Conservation (phyloP, 2,329 filamentous ascomycete species). For the Cytospora piceae region DNA sequence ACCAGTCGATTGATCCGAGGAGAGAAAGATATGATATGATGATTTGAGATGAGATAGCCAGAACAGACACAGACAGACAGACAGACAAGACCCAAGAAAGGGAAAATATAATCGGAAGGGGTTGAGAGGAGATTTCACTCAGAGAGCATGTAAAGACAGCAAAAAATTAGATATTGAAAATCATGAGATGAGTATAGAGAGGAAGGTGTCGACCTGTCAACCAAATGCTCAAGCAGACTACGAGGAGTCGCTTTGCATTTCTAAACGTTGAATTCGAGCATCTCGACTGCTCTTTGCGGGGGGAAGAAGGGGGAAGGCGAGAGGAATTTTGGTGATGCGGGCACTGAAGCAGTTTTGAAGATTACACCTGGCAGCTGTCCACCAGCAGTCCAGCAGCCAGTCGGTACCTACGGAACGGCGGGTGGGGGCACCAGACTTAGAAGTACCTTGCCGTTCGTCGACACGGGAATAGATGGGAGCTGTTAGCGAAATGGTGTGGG, state of each 20-base stretch:
- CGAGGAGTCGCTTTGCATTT: conserved; percentile 56
- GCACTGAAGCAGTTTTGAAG: conserved; percentile 43
- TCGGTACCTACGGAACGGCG: conserved; percentile 4
- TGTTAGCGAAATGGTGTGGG: background rate
- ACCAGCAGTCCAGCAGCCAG: background rate
- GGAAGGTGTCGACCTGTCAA: conserved; percentile 37
- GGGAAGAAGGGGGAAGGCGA: conserved; percentile 44
- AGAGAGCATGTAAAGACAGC: conserved; percentile 16
- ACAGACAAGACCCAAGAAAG: conserved; percentile 23
- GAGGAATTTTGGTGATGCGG: conserved; percentile 36
- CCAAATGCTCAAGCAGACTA: conserved; percentile 55
- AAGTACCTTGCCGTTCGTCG: background rate
- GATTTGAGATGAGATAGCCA: conserved; percentile 33
- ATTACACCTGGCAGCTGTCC: conserved; percentile 19
- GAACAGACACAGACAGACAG: conserved; percentile 24
- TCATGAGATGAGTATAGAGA: conserved; percentile 32
- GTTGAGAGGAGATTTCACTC: conserved; percentile 23
- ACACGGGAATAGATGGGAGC: background rate
- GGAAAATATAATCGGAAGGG: conserved; percentile 9
- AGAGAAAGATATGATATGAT: background rate
- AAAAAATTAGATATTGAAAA: conserved; percentile 27
- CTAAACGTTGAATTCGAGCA: conserved; percentile 59
- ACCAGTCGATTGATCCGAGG: background rate
- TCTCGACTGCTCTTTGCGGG: conserved; percentile 57
- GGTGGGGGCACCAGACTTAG: background rate